Conservation (phyloP, 352 stramenopile genomes). For the Stramenopiles sp. region DNA sequence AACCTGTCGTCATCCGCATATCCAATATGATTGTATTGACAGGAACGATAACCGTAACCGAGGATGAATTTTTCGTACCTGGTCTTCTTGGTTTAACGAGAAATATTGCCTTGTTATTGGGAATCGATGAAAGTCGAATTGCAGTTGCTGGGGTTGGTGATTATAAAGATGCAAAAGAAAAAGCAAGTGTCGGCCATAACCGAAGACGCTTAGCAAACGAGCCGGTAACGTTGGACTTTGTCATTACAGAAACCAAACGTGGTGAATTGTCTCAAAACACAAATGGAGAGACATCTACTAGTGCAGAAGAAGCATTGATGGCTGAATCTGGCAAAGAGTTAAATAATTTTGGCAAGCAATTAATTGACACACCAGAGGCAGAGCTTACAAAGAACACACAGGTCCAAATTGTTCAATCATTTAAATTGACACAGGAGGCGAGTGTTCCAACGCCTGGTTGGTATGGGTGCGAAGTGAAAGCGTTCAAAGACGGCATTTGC, state of each 20-base stretch:
- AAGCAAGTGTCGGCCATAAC: background rate
- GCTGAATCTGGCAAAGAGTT: background rate
- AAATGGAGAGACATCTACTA: background rate
- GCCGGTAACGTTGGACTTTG: background rate
- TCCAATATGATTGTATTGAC: background rate
- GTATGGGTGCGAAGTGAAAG: background rate
- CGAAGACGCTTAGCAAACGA: background rate
- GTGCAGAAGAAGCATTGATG: background rate
- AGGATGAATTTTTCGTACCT: background rate
- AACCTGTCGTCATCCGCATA: background rate
- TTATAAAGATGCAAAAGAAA: background rate
- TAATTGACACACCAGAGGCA: background rate
- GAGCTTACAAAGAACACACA: background rate
- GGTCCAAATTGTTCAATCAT: background rate
- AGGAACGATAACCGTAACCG: background rate
- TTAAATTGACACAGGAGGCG: background rate
- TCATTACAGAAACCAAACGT: background rate
- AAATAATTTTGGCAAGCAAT: background rate
- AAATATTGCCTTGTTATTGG: background rate
- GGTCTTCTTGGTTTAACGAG: background rate
- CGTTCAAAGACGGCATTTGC: background rate
- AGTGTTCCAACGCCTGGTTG: background rate
- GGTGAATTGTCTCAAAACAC: background rate
- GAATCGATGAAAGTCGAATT: background rate
- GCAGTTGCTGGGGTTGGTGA: background rate